These are phyloP conservation scores for Alternaria triticina DNA, from an alignment of 2,329 filamentous ascomycete genomes.

Conservation along the genomic window DNA sequence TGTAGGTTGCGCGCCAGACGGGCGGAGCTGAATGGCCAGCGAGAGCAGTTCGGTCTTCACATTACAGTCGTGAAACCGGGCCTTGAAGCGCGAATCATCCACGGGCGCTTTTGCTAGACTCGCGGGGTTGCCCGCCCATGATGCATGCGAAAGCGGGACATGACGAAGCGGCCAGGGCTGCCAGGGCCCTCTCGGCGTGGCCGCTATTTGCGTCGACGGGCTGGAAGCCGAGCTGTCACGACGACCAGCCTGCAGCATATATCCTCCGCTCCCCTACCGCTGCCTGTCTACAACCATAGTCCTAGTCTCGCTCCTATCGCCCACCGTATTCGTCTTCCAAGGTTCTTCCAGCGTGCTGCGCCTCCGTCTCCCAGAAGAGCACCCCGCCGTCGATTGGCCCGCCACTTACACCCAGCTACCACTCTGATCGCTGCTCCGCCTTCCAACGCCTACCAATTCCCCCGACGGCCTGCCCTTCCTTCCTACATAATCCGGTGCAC, in stretches of 20 bases:
- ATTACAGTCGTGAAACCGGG: not conserved
- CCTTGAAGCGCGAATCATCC: slow-evolving; percentile 1
- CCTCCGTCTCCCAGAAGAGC: slow-evolving; percentile 5
- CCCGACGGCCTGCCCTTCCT: slow-evolving; percentile 20
- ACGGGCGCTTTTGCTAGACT: slow-evolving; percentile 6
- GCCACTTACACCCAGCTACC: slow-evolving; percentile 16
- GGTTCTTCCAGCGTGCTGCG: slow-evolving; percentile 4
- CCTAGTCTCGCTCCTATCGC: not conserved
- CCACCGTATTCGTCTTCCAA: not conserved
- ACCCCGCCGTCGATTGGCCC: slow-evolving; percentile 29
- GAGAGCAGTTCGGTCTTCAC: slow-evolving; percentile 11
- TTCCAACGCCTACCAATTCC: slow-evolving; percentile 11
- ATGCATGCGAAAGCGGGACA: slow-evolving; percentile 10
- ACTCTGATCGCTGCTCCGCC: slow-evolving; percentile 21
- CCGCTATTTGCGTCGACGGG: slow-evolving; percentile 9
- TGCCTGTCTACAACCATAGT: not conserved
- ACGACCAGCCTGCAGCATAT: slow-evolving; percentile 7
- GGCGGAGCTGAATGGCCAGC: slow-evolving; percentile 30
- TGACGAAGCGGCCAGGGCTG: slow-evolving; percentile 10
- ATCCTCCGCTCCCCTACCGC: not conserved
- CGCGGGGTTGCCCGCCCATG: slow-evolving; percentile 6
- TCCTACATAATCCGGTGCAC: slow-evolving; percentile 13
- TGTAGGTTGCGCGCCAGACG: slow-evolving; percentile 30
- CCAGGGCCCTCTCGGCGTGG: slow-evolving; percentile 9
- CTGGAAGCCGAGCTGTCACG: slow-evolving; percentile 12